Base-by-base conservation (phyloP, 352 stramenopile genomes). In the Phytophthora uliginosa region DNA sequence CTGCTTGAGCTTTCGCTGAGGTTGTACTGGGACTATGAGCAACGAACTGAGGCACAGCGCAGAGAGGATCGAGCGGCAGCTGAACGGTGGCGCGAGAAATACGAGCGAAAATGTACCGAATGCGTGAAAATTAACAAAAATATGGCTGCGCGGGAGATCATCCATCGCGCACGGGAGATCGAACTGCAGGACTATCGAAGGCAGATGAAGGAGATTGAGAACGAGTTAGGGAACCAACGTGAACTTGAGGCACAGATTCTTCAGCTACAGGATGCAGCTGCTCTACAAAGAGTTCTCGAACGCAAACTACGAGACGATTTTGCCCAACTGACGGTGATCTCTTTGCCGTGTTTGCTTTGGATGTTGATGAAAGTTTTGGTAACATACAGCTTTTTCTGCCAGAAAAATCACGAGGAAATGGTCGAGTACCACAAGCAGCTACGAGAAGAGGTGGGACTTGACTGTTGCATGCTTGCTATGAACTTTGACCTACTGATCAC, bases 1-100 rank as follows among this genome's bases (percentile, higher is more conserved):
- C 69, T 94, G 34, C 57, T 93, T n/a, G 87, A 92, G 66, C 76
- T 91, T 40, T 90, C 87, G 3, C 20, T 94, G 54, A 75, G 84
- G 0, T 77, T 94, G 66, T 94, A 93, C 55, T 93, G 86, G 84
- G 81, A 80, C 10, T 94, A 93, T 53, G 84, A 91, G 18, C 74
- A 86, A 12, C 77, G 85, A 9, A 81, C 76, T 6, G 84, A 81
- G 18, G 76, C 66, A 7, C 80, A 91, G 56, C 82, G 84, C 15
- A 74, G 47, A 28, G 77, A 82, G 7, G 83, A 93, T 51, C 90
- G 82, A 56, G 67, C 55, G 0, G 71, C 80, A 10, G 77, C 85
- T 22, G 45, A 68, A 22, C 75, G 81, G 52, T 93, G 85, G 85
- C 76, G 82, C 12, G 82, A 90, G 10, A 78, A 87, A 45, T 77